Base-by-base conservation (phyloP, 2,329 filamentous ascomycete genomes). In the Sarocladium oryzae region DNA sequence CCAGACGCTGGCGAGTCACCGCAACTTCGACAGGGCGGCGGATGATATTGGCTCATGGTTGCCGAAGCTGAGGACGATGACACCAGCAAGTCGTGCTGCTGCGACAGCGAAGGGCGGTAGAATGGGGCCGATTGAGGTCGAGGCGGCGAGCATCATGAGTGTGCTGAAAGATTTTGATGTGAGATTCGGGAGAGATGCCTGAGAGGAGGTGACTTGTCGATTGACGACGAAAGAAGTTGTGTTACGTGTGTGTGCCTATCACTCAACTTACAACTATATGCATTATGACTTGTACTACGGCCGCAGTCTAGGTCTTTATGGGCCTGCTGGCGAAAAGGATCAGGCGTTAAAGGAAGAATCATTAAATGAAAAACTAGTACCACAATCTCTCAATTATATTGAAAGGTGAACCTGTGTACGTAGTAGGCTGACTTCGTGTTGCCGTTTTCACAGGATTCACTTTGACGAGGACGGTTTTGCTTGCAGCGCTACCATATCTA, bases 81-180 rank as follows among this genome's bases (percentile, higher is more conserved):
- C 76, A 2, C 64, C 68, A 41, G 58, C 20, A 26, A 18, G 21
- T 26, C 30, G 30, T 49, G 46, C 10, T n/a, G 49, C n/a, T 23
- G 35, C 9, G 45, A 40, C n/a, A 10, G 41, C 16, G 26, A 45
- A 49, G 51, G 58, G 60, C 9, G 38, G 64, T 51, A 67, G 69
- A 54, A 72, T 72, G 51, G 76, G 77, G 37, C 82, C 86, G 1
- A 82, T 90, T 59, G 87, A 91, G 64, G 86, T 91, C 15, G 87
- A 91, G 67, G 86, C 87, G 6, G 87, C 87, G 1, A 90, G 86
- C 65, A 89, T 91, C 51, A 90, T 91, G 87, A 85, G 85, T 37
- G 87, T 90, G n/a, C 69, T 91, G 54, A 88, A 87, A 66, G 84
- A 87, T 56, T 91, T 91, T 68, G 87, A 91, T 60, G 76, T 88